phyloP scores from a whole-genome alignment of 441 rosid genomes.

The Cnidoscolus chayamansa region DNA sequence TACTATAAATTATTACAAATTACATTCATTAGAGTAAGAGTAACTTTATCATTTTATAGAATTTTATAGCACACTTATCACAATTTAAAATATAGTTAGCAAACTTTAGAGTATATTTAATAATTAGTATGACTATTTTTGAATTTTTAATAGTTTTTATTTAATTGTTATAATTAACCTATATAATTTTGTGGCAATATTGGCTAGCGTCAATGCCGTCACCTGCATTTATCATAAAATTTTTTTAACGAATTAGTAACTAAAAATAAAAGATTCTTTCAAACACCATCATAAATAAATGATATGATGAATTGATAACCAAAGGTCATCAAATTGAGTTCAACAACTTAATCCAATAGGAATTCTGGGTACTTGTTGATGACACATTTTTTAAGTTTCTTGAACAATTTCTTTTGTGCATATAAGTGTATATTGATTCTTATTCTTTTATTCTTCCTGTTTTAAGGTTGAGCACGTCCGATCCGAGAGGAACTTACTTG shows the following conservation, averaged over 20 bases:
- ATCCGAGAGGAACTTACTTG: slow-evolving; percentile 94
- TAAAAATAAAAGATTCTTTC: not conserved
- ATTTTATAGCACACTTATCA: too few species aligned
- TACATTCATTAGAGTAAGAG: too few species aligned
- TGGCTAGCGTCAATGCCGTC: not conserved
- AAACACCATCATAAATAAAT: slow-evolving; percentile 1
- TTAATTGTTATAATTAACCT: too few species aligned
- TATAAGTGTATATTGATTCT: not conserved
- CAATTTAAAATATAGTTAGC: too few species aligned
- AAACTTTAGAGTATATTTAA: too few species aligned
- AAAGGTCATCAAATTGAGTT: too few species aligned
- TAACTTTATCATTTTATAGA: too few species aligned
- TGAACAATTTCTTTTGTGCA: slow-evolving; percentile 3
- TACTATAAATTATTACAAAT: too few species aligned
- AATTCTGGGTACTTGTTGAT: too few species aligned
- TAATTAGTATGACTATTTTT: too few species aligned
- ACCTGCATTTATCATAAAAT: not conserved
- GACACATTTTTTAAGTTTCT: not conserved
- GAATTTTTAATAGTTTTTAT: too few species aligned
- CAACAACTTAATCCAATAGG: too few species aligned
- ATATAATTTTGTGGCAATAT: not conserved
- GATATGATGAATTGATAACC: not conserved
- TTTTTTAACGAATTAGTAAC: not conserved
- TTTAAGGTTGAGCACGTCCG: slow-evolving; percentile 93
- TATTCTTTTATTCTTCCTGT: slow-evolving; percentile 8